Percentiles rank a stretch among this genome's conserved stretches.
These are phyloP conservation scores for Microcyclosporella mali DNA, from an alignment of 2,329 filamentous ascomycete species.

Conservation along the genomic window DNA sequence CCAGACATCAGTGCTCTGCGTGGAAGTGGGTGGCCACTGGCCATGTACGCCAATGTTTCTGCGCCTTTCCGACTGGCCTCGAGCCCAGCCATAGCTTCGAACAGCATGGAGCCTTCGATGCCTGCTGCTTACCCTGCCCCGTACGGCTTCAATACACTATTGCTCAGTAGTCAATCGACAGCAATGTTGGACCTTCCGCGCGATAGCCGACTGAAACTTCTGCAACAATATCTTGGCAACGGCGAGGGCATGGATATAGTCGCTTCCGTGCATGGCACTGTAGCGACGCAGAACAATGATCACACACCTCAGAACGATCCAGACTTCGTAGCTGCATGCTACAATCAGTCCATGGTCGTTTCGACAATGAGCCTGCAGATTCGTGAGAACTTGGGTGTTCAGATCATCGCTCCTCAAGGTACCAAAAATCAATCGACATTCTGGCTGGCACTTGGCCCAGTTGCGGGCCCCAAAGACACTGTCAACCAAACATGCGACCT, in stretches of 20 bases:
- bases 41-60: not conserved
- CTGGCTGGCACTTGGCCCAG: not conserved
- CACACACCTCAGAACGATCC: not conserved
- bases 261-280: not conserved
- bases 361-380: too few relatives aligned
- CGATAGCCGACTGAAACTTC: not conserved
- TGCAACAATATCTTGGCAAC: not conserved
- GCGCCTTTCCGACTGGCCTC: not conserved
- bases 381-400: too few relatives aligned
- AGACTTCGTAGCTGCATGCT: not conserved
- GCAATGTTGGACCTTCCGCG: not conserved
- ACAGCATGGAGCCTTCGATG: not conserved
- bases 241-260: not conserved
- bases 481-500: not conserved
- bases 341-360: too few relatives aligned
- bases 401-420: too few relatives aligned
- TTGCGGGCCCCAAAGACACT: too few relatives aligned
- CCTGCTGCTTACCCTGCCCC: not conserved
- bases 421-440: not conserved
- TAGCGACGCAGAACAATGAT: not conserved
- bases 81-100: not conserved
- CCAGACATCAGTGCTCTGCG: not conserved
- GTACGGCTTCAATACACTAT: not conserved
- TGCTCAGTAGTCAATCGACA: not conserved
- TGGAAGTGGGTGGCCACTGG: not conserved